These are phyloP conservation scores for Metrosideros polymorpha DNA, from an alignment of 441 rosid genomes.

Conservation along the genomic window DNA sequence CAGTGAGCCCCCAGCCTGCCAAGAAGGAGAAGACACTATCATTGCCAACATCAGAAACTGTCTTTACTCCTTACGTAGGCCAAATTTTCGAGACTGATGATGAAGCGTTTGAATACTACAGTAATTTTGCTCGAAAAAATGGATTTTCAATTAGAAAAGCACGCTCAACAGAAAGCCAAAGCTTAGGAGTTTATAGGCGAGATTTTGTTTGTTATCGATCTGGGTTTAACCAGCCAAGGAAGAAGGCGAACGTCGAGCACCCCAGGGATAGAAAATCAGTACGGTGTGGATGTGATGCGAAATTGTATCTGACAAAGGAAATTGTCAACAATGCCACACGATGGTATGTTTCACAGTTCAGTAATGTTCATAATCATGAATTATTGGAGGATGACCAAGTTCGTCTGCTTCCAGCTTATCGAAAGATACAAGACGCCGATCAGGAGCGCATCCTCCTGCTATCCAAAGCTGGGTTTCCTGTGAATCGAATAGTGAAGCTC, in stretches of 20 bases:
- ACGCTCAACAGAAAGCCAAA: conserved; percentile 4
- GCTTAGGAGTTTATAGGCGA: not conserved
- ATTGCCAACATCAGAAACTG: not conserved
- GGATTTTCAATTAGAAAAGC: conserved; percentile 11
- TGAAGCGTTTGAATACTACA: conserved; percentile 6
- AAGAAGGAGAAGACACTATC: not conserved
- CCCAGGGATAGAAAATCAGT: conserved; percentile 5
- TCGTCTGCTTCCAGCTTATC: conserved; percentile 8
- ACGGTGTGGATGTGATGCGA: conserved; percentile 6
- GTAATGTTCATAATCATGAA: conserved; percentile 7
- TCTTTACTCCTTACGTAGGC: conserved; percentile 8
- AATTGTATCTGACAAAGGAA: conserved; percentile 4
- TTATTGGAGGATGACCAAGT: not conserved
- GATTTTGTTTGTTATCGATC: conserved; percentile 10
- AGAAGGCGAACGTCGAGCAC: not conserved
- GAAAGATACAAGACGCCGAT: conserved; percentile 5
- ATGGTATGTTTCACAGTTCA: conserved; percentile 8
- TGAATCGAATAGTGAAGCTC: conserved; percentile 8
- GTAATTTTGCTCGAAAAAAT: conserved; percentile 2
- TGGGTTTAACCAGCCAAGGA: conserved; percentile 4
- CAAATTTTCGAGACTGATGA: conserved; percentile 3
- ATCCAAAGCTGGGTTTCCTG: conserved; percentile 8
- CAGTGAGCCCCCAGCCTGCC: not conserved
- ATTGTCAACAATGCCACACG: not conserved
- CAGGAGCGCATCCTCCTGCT: conserved; percentile 6